Evolutionary conservation across 768 basidiomycete species (phyloP).

Genomic region (Chalciporus pseudorubinellus): DNA sequence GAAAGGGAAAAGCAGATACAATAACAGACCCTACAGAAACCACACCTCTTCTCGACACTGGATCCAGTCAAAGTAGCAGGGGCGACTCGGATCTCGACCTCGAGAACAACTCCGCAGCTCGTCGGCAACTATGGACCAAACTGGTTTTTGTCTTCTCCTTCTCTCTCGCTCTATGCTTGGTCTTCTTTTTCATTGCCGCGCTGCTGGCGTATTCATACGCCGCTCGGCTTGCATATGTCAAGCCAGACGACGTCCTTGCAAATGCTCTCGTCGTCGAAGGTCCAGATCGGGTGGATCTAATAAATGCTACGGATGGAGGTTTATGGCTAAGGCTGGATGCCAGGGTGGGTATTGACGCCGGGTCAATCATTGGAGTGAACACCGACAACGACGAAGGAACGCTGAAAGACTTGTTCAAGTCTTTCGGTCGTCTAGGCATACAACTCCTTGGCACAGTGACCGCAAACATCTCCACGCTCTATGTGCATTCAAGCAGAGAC

Average conservation of each 20-base stretch:
- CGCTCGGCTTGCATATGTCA: slow-evolving; percentile 48
- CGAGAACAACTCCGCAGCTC: slow-evolving; percentile 19
- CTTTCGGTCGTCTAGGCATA: slow-evolving; percentile 67
- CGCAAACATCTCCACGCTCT: slow-evolving; percentile 50
- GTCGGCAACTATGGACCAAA: slow-evolving; percentile 32
- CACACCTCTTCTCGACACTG: slow-evolving; percentile 30
- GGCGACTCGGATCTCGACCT: slow-evolving; percentile 24
- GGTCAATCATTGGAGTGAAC: slow-evolving; percentile 55
- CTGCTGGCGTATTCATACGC: slow-evolving; percentile 68
- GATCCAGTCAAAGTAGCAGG: slow-evolving; percentile 17
- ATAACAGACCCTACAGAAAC: slow-evolving; percentile 25
- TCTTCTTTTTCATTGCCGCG: slow-evolving; percentile 42
- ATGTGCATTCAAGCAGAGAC: slow-evolving; percentile 42
- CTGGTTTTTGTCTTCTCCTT: slow-evolving; percentile 52
- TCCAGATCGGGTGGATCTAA: slow-evolving; percentile 59
- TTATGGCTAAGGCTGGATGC: slow-evolving; percentile 60
- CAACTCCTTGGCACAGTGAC: slow-evolving; percentile 53
- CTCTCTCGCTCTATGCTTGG: slow-evolving; percentile 50
- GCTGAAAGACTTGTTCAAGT: slow-evolving; percentile 55
- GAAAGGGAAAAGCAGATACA: slow-evolving; percentile 25
- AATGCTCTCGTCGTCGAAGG: slow-evolving; percentile 55
- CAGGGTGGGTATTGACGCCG: slow-evolving; percentile 67
- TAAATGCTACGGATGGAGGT: slow-evolving; percentile 60
- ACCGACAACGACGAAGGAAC: slow-evolving; percentile 42
- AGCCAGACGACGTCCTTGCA: slow-evolving; percentile 57